A percentile compares a stretch with the other conserved stretches of the same genome.
These are phyloP conservation scores for Sphenostylis stenocarpa DNA, from an alignment of 306 rosid species.

Conservation along the genomic window DNA sequence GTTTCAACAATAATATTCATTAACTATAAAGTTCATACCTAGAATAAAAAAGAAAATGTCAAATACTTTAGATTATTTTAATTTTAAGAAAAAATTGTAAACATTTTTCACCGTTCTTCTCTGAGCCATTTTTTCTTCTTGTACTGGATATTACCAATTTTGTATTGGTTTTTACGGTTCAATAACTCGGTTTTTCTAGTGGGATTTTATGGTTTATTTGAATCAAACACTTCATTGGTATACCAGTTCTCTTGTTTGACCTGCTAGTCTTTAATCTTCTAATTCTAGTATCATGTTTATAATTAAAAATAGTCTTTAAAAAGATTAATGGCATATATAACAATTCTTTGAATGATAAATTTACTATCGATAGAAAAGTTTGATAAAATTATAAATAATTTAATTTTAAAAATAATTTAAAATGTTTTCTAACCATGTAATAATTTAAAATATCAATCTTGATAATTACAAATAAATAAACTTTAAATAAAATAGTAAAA, in stretches of 20 bases:
- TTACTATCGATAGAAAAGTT: neutral
- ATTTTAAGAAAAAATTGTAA: too few species aligned
- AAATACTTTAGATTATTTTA: too few species aligned
- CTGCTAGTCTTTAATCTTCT: neutral
- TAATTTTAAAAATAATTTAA: neutral
- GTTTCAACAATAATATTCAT: neutral
- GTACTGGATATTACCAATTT: too few species aligned
- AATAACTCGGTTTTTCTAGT: too few species aligned
- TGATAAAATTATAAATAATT: neutral
- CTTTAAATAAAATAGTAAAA: neutral
- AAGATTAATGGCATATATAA: neutral
- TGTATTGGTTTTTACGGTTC: too few species aligned
- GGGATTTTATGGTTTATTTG: too few species aligned
- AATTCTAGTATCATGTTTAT: neutral
- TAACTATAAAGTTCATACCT: neutral
- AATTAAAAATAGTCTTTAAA: neutral
- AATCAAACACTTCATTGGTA: too few species aligned
- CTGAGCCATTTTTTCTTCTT: too few species aligned
- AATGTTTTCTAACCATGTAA: neutral
- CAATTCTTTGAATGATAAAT: neutral
- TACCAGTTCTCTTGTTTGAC: too few species aligned
- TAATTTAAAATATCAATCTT: neutral
- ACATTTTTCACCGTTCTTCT: too few species aligned
- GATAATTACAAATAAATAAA: neutral
- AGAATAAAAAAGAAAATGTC: too few species aligned